Percentiles rank a stretch among this genome's conserved stretches.
Evolutionary conservation across 164 flowering plant species (phyloP).

Genomic region (Kalanchoe fedtschenkoi): DNA sequence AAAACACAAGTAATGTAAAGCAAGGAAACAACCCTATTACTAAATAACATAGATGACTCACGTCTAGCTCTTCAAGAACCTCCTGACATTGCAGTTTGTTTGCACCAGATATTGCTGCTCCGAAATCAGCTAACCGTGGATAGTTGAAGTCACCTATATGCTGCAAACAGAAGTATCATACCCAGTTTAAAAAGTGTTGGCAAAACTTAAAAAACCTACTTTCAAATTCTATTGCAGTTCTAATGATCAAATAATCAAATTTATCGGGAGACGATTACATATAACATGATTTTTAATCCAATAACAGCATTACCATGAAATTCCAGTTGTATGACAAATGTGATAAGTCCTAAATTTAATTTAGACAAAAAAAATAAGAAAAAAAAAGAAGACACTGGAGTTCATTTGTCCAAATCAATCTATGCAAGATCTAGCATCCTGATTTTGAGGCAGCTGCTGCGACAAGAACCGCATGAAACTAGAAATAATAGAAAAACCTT

Average conservation of each 20-base stretch:
- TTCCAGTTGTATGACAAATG: no score
- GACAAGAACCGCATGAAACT: background rate
- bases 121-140: slow-evolving; percentile 93
- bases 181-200: background rate
- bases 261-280: no score
- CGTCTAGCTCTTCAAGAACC: slow-evolving; percentile 97
- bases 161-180: slow-evolving; percentile 30
- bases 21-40: background rate
- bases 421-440: no score
- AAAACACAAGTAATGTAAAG: background rate
- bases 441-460: background rate
- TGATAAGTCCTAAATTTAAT: no score
- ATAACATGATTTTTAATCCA: no score
- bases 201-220: background rate
- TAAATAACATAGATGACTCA: slow-evolving; percentile 24
- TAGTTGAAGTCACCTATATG: slow-evolving; percentile 90
- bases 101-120: slow-evolving; percentile 96
- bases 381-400: no score
- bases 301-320: no score
- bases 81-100: slow-evolving; percentile 68
- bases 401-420: no score
- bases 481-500: background rate
- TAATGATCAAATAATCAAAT: background rate
- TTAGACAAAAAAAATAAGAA: no score
- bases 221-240: background rate